Evolutionary conservation across 1,284 basidiomycete genomes (phyloP), one percentile per base, ranked within the genome.

Genomic region (Fomitiporia mediterranea): DNA sequence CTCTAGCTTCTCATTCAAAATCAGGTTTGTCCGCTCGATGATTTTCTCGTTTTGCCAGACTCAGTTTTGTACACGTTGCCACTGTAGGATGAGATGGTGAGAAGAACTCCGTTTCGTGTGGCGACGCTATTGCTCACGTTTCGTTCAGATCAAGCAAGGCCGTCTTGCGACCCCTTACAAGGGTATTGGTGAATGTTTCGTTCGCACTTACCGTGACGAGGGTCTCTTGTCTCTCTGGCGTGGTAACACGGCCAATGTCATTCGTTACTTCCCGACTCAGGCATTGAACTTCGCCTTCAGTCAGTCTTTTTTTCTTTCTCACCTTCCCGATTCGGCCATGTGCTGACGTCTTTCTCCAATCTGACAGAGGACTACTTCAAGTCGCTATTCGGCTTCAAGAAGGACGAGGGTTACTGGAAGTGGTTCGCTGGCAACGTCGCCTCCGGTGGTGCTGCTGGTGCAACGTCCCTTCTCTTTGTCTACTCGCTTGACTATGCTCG

Each of bases 401-500:
- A 92, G 79, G 75, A 72, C 38, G 91, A 92, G 0, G 90, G 91
- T 57, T 94, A 94, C 78, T 91, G 89, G 88, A 90, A 67, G 70
- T 93, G 90, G 90, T 92, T 94, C 68, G 88, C 73, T 72, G 91
- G 91, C 66, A 96, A 96, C 72, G 85, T 98, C 64, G 94, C 94
- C 51, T 96, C 94, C 66, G 95, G 95, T 92, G 94, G 88, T 85
- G 94, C 89, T 65, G 94, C 94, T 71, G 94, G 94, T 87, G 94
- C 94, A 61, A 90, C 94, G 6, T 98, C 95, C 35, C 78, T 96
- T 55, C 86, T 98, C 70, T 97, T 98, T 74, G 94, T 97, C 72
- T 97, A 98, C 85, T 96, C 94, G 37, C 86, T 98, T 62, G 94
- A 97, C 69, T 96, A 94, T 69, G 94, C 94, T 62, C 93, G 94